Evolutionary conservation across 2,329 filamentous ascomycete species (phyloP).

Genomic region (Aspergillus sp.): DNA sequence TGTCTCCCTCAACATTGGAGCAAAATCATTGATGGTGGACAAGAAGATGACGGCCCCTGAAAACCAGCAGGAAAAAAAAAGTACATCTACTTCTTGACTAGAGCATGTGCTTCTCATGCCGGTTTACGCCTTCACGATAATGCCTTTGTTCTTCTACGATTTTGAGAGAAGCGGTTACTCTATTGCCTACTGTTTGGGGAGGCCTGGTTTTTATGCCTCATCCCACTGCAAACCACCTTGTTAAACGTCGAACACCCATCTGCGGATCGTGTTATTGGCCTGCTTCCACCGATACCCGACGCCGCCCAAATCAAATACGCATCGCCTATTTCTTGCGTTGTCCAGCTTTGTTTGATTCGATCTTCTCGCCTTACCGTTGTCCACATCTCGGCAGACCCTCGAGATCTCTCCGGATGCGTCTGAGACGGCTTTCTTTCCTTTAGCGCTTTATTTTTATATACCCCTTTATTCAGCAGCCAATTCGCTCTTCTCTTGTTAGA

Average conservation of each 20-base stretch:
- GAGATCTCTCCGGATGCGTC: conserved; percentile 12
- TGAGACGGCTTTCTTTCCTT: conserved; percentile 20
- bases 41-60: conserved; percentile 26
- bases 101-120: conserved; percentile 24
- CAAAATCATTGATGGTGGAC: conserved; percentile 90
- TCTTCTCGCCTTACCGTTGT: not conserved
- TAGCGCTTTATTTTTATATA: conserved; percentile 28
- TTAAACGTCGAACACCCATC: not conserved
- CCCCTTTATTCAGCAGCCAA: conserved; percentile 26
- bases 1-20: conserved; percentile 95
- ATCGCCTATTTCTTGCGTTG: not conserved
- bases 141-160: conserved; percentile 24
- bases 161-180: not conserved
- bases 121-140: conserved; percentile 40
- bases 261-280: not conserved
- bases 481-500: conserved; percentile 20
- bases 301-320: not conserved
- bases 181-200: conserved; percentile 15
- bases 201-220: conserved; percentile 5
- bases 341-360: not conserved
- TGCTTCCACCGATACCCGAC: not conserved
- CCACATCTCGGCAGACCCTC: not conserved
- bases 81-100: conserved; percentile 6
- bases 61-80: conserved; percentile 11
- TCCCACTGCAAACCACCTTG: not conserved